Base-by-base conservation (phyloP, 2,329 filamentous ascomycete genomes). In the Pseudogymnoascus sp. region DNA sequence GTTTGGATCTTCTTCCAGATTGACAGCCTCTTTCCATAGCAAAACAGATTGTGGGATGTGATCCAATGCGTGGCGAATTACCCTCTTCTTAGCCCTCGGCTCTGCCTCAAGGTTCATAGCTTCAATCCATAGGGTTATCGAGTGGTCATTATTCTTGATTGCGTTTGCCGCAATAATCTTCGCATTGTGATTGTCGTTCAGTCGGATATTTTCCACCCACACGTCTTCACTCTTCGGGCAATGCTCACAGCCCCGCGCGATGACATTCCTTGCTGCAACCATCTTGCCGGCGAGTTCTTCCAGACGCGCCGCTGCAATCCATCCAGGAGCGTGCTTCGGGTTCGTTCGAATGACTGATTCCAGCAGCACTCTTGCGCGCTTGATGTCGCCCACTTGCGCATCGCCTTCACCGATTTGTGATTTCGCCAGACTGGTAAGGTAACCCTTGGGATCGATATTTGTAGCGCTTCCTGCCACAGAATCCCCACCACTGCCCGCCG, bases 331-430 rank as follows among this genome's bases (percentile, higher is more conserved):
- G 71, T 97, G 95, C 65, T 90, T 92, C 2, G 93, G 90, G 73
- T 99, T 99, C 6, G 93, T 97, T 75, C 94, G 95, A 73, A 96
- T 95, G 54, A 97, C 94, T 0, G 93, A 97, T 71, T 96, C 92
- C n/a, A 99, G 78, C 36, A 99, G 81, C 65, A 92, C 88, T 65
- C 94, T 86, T 16, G 95, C 94, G 74, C 94, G 88, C 71, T 96
- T 96, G 73, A 99, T 91, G 70, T 99, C 94, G 63, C 94, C 93
- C 25, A 97, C 89, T 68, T 92, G 89, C 4, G 90, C 84, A 69
- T 95, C 90, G 4, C 86, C 85, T 62, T 91, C 89, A 62, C 86
- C 88, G 62, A 91, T 78, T 71, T 92, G 88, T 59, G 89, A 88
- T 73, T 90, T 92, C 62, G 88, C 88, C 58, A 99, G 78, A 69